Evolutionary conservation across 192 early-diverging fungal species (phyloP).

Genomic region (Martensiomyces pterosporus): DNA sequence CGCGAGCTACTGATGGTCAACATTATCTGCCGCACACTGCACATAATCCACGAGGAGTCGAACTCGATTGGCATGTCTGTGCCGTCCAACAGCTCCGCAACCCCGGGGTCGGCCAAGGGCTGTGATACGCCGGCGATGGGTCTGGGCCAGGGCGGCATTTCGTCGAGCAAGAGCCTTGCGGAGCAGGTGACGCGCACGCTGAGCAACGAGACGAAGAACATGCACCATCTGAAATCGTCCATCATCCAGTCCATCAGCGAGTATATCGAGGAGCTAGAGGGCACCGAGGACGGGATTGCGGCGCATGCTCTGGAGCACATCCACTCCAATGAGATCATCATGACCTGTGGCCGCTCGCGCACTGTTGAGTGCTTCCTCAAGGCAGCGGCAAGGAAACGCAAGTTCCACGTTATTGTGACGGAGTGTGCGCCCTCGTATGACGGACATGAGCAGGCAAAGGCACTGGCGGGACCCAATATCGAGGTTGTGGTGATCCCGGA

Average conservation of each 20-base stretch:
- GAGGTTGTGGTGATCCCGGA: slow-evolving; percentile 90
- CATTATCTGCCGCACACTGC: slow-evolving; percentile 77
- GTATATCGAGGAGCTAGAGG: slow-evolving; percentile 82
- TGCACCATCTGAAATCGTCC: slow-evolving; percentile 60
- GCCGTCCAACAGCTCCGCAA: background rate
- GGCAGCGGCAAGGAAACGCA: slow-evolving; percentile 75
- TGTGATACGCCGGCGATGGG: slow-evolving; percentile 36
- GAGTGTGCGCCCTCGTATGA: slow-evolving; percentile 86
- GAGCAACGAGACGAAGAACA: slow-evolving; percentile 30
- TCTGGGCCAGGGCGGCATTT: slow-evolving; percentile 16
- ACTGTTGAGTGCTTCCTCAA: slow-evolving; percentile 84
- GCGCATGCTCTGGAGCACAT: slow-evolving; percentile 86
- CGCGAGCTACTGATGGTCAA: slow-evolving; percentile 81
- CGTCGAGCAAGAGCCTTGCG: slow-evolving; percentile 48
- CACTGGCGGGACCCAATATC: slow-evolving; percentile 73
- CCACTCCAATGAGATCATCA: slow-evolving; percentile 93
- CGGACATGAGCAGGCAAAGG: slow-evolving; percentile 80
- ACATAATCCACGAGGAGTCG: slow-evolving; percentile 71
- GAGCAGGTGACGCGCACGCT: slow-evolving; percentile 51
- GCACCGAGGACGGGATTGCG: slow-evolving; percentile 71
- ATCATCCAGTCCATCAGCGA: slow-evolving; percentile 84
- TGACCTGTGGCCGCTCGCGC: slow-evolving; percentile 86
- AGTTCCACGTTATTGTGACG: slow-evolving; percentile 93
- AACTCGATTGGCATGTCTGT: slow-evolving; percentile 18
- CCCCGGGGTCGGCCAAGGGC: slow-evolving; percentile 18